phyloP scores from a whole-genome alignment of 2,329 filamentous ascomycete genomes.

The Fusarium sp. region DNA sequence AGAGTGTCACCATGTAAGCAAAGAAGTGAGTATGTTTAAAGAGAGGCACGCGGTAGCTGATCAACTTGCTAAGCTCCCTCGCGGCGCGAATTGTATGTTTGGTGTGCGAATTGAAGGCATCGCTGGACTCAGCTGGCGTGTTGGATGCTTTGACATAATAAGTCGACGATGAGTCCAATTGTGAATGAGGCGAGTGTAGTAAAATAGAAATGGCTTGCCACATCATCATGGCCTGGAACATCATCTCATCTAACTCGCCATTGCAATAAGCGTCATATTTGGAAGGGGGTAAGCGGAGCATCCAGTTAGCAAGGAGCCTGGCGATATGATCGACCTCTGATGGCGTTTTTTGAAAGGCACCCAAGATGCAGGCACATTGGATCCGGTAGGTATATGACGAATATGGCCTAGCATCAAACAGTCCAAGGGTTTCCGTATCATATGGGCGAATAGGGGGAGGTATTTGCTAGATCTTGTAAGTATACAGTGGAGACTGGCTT shows the following conservation, averaged over 20 bases:
- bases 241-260: neutral
- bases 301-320: neutral
- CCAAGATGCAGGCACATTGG: slow-evolving; percentile 3
- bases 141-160: neutral
- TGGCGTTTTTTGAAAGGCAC: neutral
- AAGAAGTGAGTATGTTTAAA: neutral
- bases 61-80: neutral
- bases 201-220: slow-evolving; percentile 7
- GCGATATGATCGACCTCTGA: neutral
- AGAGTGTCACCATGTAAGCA: slow-evolving; percentile 3
- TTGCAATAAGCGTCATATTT: neutral
- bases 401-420: neutral
- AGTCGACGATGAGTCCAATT: neutral
- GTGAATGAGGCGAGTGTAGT: neutral
- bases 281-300: neutral
- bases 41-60: neutral
- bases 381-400: slow-evolving; percentile 1
- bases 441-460: neutral
- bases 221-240: slow-evolving; percentile 11
- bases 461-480: neutral
- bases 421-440: neutral
- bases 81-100: slow-evolving; percentile 2
- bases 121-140: neutral
- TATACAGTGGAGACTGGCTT: neutral
- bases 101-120: neutral